Conservation (phyloP, 2,329 filamentous ascomycete species). For the Stagonosporopsis chrysanthemi region DNA sequence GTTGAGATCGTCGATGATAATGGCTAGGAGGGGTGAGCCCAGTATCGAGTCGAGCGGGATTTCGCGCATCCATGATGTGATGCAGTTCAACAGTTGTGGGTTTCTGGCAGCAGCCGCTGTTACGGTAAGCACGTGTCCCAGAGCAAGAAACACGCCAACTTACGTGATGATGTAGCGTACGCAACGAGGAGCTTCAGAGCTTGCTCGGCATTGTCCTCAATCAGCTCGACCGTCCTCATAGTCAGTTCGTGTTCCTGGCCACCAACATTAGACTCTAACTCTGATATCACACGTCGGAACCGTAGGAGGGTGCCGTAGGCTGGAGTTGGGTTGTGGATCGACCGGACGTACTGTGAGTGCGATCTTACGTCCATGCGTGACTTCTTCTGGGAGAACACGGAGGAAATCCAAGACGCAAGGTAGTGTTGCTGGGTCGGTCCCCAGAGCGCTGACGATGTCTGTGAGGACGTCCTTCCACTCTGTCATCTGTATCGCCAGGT, state of each 20-base stretch:
- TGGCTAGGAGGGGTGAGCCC: slow-evolving; percentile 81
- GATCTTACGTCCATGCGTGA: slow-evolving; percentile 99
- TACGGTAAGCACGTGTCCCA: slow-evolving; percentile 18
- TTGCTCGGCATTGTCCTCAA: slow-evolving; percentile 88
- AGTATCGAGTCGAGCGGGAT: slow-evolving; percentile 85
- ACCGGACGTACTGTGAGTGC: slow-evolving; percentile 94
- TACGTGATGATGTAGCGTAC: slow-evolving; percentile 92
- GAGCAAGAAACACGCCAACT: slow-evolving; percentile 41
- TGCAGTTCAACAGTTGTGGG: slow-evolving; percentile 90
- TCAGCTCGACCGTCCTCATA: slow-evolving; percentile 83
- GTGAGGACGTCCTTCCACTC: slow-evolving; percentile 92
- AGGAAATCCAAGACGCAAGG: slow-evolving; percentile 94
- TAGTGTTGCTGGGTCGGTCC: slow-evolving; percentile 77
- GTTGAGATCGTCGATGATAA: slow-evolving; percentile 79
- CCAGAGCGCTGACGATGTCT: slow-evolving; percentile 79
- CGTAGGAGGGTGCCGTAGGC: slow-evolving; percentile 47
- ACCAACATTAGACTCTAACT: slow-evolving; percentile 53
- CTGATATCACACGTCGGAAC: slow-evolving; percentile 46
- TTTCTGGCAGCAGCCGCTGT: slow-evolving; percentile 77
- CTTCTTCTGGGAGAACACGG: slow-evolving; percentile 96
- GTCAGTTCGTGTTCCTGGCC: slow-evolving; percentile 90
- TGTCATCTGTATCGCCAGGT: slow-evolving; percentile 94
- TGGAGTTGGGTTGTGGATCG: slow-evolving; percentile 49
- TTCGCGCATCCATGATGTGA: slow-evolving; percentile 95
- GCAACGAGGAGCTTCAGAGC: slow-evolving; percentile 87